phyloP scores from a whole-genome alignment of 495 filamentous ascomycete genomes.

The Pseudomonodictys pantanalensis region DNA sequence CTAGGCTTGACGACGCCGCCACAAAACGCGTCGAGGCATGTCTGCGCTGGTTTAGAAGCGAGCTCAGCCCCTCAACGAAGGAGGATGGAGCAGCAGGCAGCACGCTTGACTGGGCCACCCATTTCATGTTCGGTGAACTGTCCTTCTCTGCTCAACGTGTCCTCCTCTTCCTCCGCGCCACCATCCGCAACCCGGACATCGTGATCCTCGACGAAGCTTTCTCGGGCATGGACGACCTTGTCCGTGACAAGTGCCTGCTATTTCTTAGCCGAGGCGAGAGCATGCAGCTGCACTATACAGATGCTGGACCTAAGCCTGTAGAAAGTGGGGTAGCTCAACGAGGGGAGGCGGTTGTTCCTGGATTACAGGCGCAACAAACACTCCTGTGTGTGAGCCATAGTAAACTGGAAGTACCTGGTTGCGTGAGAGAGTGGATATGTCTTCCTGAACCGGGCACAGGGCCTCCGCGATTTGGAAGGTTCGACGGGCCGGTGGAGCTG shows the following conservation, averaged over 20 bases:
- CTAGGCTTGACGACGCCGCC: constrained; percentile 56
- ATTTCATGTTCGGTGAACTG: constrained; percentile 67
- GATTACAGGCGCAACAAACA: constrained; percentile 66
- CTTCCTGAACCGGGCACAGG: constrained; percentile 64
- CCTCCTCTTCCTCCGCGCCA: constrained; percentile 77
- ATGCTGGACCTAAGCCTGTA: constrained; percentile 36
- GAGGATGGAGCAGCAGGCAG: neutral
- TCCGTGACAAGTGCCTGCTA: constrained; percentile 78
- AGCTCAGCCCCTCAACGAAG: constrained; percentile 57
- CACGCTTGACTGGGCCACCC: constrained; percentile 63
- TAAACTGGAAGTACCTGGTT: constrained; percentile 82
- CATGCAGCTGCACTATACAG: constrained; percentile 22
- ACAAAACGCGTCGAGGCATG: constrained; percentile 59
- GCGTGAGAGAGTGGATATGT: constrained; percentile 75
- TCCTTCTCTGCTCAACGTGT: constrained; percentile 78
- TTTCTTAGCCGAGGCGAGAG: constrained; percentile 56
- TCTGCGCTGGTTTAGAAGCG: constrained; percentile 69
- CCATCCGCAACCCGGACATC: constrained; percentile 79
- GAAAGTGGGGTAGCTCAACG: constrained; percentile 43
- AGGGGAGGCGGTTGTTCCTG: constrained; percentile 47
- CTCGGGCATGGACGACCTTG: constrained; percentile 76
- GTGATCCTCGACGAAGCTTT: constrained; percentile 92
- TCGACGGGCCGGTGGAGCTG: constrained; percentile 54
- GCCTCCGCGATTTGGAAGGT: constrained; percentile 56
- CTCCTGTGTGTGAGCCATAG: constrained; percentile 85